phyloP scores from a whole-genome alignment of 2,329 filamentous ascomycete species.

The Lasiodiplodia gonubiensis region DNA sequence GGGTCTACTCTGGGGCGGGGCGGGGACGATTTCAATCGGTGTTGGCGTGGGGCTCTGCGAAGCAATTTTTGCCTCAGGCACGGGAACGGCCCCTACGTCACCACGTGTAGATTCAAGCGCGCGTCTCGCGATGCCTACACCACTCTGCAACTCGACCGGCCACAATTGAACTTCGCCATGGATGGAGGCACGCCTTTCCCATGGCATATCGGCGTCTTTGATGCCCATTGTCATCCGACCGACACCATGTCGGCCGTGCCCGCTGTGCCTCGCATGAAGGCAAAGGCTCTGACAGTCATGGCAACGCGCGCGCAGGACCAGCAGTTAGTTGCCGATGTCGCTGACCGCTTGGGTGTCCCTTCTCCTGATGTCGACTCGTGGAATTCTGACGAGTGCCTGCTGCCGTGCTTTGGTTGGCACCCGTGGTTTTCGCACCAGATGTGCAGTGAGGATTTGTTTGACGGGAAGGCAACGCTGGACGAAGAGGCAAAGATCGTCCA shows the following conservation, averaged over 20 bases:
- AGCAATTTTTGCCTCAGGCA: not conserved
- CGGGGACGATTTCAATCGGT: not conserved
- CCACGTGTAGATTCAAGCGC: not conserved
- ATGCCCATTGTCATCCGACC: conserved; percentile 85
- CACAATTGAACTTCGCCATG: not conserved
- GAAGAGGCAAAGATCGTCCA: conserved; percentile 60
- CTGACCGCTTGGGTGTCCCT: conserved; percentile 60
- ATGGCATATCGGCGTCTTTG: conserved; percentile 73
- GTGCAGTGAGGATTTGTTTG: conserved; percentile 62
- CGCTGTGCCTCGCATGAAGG: conserved; percentile 68
- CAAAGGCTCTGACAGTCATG: conserved; percentile 74
- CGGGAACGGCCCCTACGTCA: not conserved
- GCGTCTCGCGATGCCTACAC: not conserved
- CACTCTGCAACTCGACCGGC: not conserved
- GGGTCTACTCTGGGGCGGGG: not conserved
- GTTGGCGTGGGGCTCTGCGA: not conserved
- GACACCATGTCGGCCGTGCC: conserved; percentile 71
- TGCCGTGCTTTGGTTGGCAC: conserved; percentile 86
- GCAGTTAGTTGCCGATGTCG: conserved; percentile 69
- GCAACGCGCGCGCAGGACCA: conserved; percentile 78
- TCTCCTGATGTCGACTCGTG: conserved; percentile 35
- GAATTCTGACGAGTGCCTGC: conserved; percentile 51
- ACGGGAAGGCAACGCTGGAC: conserved; percentile 41
- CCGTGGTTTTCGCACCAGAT: conserved; percentile 85
- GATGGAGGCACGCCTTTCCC: conserved; percentile 54